Base-by-base conservation (phyloP, 2,329 filamentous ascomycete genomes). In the Pseudogymnoascus sp. region DNA sequence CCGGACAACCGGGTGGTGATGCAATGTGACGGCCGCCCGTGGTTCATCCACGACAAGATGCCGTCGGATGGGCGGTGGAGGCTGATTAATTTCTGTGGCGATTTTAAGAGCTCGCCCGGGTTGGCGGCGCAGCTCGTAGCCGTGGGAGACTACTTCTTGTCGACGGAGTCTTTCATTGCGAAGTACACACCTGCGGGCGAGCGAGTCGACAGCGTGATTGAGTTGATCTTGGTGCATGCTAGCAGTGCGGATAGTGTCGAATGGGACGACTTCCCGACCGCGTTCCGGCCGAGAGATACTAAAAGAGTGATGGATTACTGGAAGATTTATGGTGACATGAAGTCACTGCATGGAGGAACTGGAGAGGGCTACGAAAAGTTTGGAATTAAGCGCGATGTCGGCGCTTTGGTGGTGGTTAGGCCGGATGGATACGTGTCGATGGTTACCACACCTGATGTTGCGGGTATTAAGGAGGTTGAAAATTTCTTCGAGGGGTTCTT, bases 61-160 rank as follows among this genome's bases (percentile, higher is more conserved):
- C 78, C 75, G 38, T 78, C 77, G n/a, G 80, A 85, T 67, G 84
- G 85, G 1, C 76, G 80, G 0, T 87, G 83, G 72, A 75, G 84
- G 6, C 69, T 88, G 31, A 72, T 87, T 1, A 73, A 90, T 1
- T 89, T 90, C 66, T 79, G 83, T 0, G 87, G 87, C 1, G 76
- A 87, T 65, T 73, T 90, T 2, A 33, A 33, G 8, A 72, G 75
- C 2, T 66, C 75, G 0, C 11, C 73, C 0, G 61, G 64, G 1
- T 81, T 84, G 63, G 77, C 77, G 63, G 66, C 71, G 0, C 75
- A 78, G 3, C 73, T 85, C 3, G 70, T 79, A 26, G 67, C 60
- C 0, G 77, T 88, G 26, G 83, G 83, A 55, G 69, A 73, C 1
- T 72, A 68, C 60, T 74, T 84, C 3, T 72, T 66, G 8, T 64